These are phyloP conservation scores for Russula foetens DNA, from an alignment of 768 basidiomycete genomes.

Conservation along the genomic window DNA sequence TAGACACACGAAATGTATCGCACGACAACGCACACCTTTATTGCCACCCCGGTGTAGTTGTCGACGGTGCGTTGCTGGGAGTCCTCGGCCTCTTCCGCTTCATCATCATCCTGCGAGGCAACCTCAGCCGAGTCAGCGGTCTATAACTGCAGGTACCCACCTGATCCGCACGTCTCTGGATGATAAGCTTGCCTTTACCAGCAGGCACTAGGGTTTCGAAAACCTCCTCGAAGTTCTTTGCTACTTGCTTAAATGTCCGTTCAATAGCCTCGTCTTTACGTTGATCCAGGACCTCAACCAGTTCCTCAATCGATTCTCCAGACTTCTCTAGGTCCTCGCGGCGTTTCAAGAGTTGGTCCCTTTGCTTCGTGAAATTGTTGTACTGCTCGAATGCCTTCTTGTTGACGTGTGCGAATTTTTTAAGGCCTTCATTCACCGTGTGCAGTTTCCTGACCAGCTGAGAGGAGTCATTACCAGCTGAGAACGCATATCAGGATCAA, in stretches of 20 bases:
- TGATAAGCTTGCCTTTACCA: conserved; percentile 84
- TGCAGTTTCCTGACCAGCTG: conserved; percentile 94
- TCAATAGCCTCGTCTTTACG: conserved; percentile 99
- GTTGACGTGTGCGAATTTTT: conserved; percentile 97
- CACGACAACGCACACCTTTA: conserved; percentile 51
- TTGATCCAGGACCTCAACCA: conserved; percentile 90
- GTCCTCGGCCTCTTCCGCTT: conserved; percentile 64
- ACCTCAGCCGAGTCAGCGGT: not conserved
- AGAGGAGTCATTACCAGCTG: not conserved
- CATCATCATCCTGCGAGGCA: conserved; percentile 53
- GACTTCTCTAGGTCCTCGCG: conserved; percentile 89
- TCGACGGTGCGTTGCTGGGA: conserved; percentile 73
- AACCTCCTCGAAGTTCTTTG: conserved; percentile 93
- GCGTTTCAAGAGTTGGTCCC: conserved; percentile 80
- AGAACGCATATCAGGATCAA: not conserved
- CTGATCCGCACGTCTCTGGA: conserved; percentile 86
- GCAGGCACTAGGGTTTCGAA: conserved; percentile 95
- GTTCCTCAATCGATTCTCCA: conserved; percentile 81
- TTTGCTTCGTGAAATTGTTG: conserved; percentile 95
- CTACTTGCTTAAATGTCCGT: conserved; percentile 96
- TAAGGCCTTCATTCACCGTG: conserved; percentile 82
- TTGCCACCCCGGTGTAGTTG: conserved; percentile 94
- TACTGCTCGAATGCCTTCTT: conserved; percentile 99
- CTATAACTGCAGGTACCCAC: conserved; percentile 29
- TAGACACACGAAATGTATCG: not conserved